Evolutionary conservation across 2,329 filamentous ascomycete genomes (phyloP), one percentile per base, ranked within the genome.

Genomic region (Eutypella sp.): DNA sequence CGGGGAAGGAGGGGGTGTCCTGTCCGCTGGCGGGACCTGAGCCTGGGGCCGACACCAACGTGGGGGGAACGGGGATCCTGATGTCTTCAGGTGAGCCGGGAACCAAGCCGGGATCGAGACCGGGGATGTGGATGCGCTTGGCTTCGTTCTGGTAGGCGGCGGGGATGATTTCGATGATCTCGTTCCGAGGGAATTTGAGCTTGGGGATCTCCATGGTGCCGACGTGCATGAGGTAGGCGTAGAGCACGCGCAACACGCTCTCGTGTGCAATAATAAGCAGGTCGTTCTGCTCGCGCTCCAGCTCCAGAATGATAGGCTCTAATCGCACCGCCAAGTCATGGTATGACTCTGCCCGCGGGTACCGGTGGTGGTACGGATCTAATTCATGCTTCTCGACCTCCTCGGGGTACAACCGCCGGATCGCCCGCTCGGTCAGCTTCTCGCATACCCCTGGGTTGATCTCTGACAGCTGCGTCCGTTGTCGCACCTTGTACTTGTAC

Each of bases 111-210:
- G 79, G 75, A 47, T 82, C 76, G 22, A 82, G 66, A 3, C 77
- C 78, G 5, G 88, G 86, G 51, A 99, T 95, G 57, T 87, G 84
- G 58, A 99, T 90, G 47, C 90, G 84, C 65, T 89, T 93, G 18
- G 92, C 89, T 66, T 93, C 87, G 62, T 99, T 99, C 71, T 96
- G 93, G 69, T 99, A 99, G 25, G 89, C 92, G 16, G 92, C 91
- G 3, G 93, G 95, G 48, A 97, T 95, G 63, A 99, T 96, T 74
- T 99, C 93, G 56, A 99, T 96, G 62, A 99, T 97, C 65, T 99
- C 90, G 62, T 99, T 86, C 37, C 93, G 87, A 4, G 93, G 93
- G 60, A 99, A 99, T 55, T 89, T 87, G 50, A 99, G 80, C 56
- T 84, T 86, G 4, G 93, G 93, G 51, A 99, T 99, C 61, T 95